These are phyloP conservation scores for Xylaria sp. DNA, from an alignment of 2,329 filamentous ascomycete species.

Conservation along the genomic window DNA sequence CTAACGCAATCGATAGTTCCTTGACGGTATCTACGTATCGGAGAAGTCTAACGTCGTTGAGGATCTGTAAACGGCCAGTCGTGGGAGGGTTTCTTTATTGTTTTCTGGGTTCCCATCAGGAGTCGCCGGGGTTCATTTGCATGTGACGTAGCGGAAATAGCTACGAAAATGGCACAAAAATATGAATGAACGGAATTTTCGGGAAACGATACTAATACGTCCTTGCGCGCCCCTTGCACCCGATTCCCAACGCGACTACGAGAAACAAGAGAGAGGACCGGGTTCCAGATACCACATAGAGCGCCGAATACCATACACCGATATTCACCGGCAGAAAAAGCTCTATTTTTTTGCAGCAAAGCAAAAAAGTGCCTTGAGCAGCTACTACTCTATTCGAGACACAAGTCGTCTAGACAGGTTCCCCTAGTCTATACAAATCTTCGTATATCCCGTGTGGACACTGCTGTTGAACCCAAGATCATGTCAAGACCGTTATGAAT, in stretches of 20 bases:
- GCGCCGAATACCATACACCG: slow-evolving; percentile 2
- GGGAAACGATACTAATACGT: slow-evolving; percentile 13
- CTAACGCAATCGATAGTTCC: slow-evolving; percentile 61
- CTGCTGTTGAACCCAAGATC: too few relatives aligned
- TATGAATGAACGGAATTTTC: slow-evolving; percentile 24
- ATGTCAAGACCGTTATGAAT: background rate
- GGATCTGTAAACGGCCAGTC: slow-evolving; percentile 47
- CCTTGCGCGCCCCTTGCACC: background rate
- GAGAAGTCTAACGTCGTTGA: slow-evolving; percentile 94
- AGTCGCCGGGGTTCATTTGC: slow-evolving; percentile 59
- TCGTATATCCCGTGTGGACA: background rate
- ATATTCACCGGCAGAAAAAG: slow-evolving; percentile 1
- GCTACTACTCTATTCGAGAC: background rate
- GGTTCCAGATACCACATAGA: slow-evolving; percentile 3
- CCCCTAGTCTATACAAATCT: slow-evolving; percentile 6
- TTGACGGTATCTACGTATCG: slow-evolving; percentile 99
- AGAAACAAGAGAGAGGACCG: background rate
- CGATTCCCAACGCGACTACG: slow-evolving; percentile 6
- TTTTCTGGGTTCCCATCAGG: slow-evolving; percentile 56
- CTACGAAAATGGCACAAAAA: slow-evolving; percentile 34
- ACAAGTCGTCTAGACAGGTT: slow-evolving; percentile 4
- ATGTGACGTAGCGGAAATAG: slow-evolving; percentile 51
- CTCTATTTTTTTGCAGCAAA: slow-evolving; percentile 1
- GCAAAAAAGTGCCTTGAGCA: background rate
- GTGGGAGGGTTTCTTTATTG: slow-evolving; percentile 49